Base-by-base conservation (phyloP, 1,284 basidiomycete genomes). In the Flammula alnicola region DNA sequence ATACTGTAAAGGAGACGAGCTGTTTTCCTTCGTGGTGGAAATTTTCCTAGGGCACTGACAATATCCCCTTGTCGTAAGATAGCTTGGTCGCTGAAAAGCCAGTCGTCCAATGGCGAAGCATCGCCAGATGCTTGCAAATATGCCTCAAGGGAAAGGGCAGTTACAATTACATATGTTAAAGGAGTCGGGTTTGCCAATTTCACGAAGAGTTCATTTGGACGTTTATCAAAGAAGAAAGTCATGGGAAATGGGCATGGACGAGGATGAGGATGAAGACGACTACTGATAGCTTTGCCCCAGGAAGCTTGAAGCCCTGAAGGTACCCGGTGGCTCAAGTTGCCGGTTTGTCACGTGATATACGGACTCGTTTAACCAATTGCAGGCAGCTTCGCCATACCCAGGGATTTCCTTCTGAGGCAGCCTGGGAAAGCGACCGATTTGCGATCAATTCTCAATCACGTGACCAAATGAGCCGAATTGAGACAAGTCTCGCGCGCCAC, bases 1-100 rank as follows among this genome's bases (percentile, higher is more conserved):
- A 44, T 78, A 78, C 30, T 60, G 56, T 20, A 69, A 39, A 14
- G 60, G 2, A 47, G 39, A 22, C 55, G 51, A 2, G 53, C 47
- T 33, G 27, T 35, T 14, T 22, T 44, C 12, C 36, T 54, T n/a
- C 49, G n/a, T 26, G 44, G 30, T 55, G 20, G 22, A 53, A 55
- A 47, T 62, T 59, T 26, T 61, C 2, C 26, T 55, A 52, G 30
- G 64, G 76, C 49, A 8, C 62, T 64, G 50, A 78, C 63, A 12
- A 73, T 60, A 46, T 77, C 70, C 25, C 78, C 77, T 56, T 80
- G 73, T 17, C 80, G 79, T 14, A 88, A 64, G 25, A 86, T 74
- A 11, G 58, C 57, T 23, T 64, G 55, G 4, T 70, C 69, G 12
- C 64, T 59, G 37, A 67, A 73, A 14, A 82, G 61, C 68, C 71